Evolutionary conservation across 257 asterid genomes (phyloP).

Genomic region (Rhazya stricta): DNA sequence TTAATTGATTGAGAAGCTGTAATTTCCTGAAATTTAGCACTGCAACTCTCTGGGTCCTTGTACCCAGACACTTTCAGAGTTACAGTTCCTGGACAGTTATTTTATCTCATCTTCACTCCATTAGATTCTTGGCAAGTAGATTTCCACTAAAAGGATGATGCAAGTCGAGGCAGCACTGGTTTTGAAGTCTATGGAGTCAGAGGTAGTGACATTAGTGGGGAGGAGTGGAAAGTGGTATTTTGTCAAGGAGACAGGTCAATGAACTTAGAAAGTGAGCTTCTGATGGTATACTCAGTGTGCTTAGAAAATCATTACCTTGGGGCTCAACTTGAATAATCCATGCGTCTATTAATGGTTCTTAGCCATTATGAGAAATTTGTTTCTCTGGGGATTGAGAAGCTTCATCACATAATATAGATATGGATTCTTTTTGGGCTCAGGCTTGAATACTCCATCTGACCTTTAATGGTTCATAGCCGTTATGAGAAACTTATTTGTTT

Average conservation of each 20-base stretch:
- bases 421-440: too few species aligned
- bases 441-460: neutral
- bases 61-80: neutral
- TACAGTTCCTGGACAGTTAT: neutral
- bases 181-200: neutral
- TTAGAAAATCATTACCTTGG: neutral
- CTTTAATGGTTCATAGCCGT: neutral
- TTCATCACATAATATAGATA: neutral
- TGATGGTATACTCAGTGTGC: neutral
- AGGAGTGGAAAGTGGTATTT: neutral
- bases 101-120: neutral
- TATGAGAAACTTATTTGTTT: neutral
- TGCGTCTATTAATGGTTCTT: neutral
- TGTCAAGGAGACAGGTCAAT: neutral
- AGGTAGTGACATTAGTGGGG: neutral
- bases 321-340: neutral
- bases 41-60: neutral
- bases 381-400: neutral
- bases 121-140: neutral
- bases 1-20: neutral
- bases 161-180: neutral
- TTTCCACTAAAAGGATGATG: neutral
- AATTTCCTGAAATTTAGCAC: neutral
- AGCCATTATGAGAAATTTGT: neutral
- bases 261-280: neutral